These are phyloP conservation scores for Neurospora africana DNA, from an alignment of 495 filamentous ascomycete species.

Conservation along the genomic window DNA sequence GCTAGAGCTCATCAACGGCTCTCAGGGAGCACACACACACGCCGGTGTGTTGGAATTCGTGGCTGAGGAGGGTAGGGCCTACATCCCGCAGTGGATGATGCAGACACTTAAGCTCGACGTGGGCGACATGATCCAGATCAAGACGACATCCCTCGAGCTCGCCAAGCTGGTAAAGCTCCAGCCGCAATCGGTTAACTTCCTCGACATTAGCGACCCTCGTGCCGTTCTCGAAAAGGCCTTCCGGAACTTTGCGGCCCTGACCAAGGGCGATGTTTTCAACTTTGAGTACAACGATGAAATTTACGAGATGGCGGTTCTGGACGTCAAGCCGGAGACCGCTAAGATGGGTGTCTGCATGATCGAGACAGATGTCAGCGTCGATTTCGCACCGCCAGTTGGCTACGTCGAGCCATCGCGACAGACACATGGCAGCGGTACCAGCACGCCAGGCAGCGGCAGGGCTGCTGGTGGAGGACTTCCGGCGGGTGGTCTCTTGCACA, in stretches of 20 bases:
- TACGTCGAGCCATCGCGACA: conserved; percentile 74
- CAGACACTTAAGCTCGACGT: conserved; percentile 77
- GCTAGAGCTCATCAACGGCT: conserved; percentile 86
- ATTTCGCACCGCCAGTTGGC: conserved; percentile 88
- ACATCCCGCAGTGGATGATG: conserved; percentile 97
- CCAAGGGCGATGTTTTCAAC: conserved; percentile 84
- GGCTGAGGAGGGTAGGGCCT: conserved; percentile 92
- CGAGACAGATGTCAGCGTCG: conserved; percentile 89
- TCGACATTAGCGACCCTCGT: conserved; percentile 93
- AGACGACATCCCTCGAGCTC: conserved; percentile 80
- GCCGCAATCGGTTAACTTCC: conserved; percentile 80
- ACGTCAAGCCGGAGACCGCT: conserved; percentile 72
- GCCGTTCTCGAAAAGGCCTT: conserved; percentile 96
- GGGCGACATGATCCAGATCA: conserved; percentile 88
- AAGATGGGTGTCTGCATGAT: conserved; percentile 81
- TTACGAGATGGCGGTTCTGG: conserved; percentile 84
- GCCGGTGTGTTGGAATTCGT: conserved; percentile 95
- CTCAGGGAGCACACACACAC: conserved; percentile 67
- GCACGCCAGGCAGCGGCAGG: conserved; percentile 41
- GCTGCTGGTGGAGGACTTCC: conserved; percentile 39
- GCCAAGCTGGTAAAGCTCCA: conserved; percentile 92
- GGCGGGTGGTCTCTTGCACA: conserved; percentile 62
- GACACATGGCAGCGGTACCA: conserved; percentile 45
- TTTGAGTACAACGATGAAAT: conserved; percentile 90
- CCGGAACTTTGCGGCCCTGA: conserved; percentile 86